phyloP scores from a whole-genome alignment of 1,139 yeast species.

The Torulaspora pretoriensis region DNA sequence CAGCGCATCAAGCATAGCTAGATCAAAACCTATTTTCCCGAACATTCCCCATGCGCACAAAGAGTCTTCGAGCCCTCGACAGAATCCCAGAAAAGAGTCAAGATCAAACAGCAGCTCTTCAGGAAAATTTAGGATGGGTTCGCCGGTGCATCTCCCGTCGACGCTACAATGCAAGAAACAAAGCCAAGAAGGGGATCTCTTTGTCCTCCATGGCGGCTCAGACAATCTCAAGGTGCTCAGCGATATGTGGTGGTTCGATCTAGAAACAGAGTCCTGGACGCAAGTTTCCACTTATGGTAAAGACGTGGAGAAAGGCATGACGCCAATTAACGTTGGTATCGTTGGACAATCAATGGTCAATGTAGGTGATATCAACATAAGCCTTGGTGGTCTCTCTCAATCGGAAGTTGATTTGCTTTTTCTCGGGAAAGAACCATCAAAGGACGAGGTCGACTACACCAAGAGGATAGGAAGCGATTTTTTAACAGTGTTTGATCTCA shows the following conservation, averaged over 20 bases:
- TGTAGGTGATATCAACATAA: constrained; percentile 25
- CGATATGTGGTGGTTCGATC: constrained; percentile 48
- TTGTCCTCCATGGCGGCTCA: constrained; percentile 48
- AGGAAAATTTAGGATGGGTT: constrained; percentile 3
- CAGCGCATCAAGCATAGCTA: constrained; percentile 6
- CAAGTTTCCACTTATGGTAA: constrained; percentile 26
- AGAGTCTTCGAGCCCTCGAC: constrained; percentile 8
- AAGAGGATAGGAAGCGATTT: constrained; percentile 17
- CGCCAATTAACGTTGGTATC: constrained; percentile 21
- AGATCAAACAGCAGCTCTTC: constrained; percentile 4
- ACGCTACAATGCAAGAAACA: constrained; percentile 1
- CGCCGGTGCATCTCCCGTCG: constrained; percentile 8
- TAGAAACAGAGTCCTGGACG: constrained; percentile 42
- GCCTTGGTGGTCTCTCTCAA: constrained; percentile 32
- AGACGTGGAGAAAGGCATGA: constrained; percentile 13
- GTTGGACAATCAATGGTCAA: constrained; percentile 32
- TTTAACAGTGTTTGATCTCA: constrained; percentile 25
- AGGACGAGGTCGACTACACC: constrained; percentile 7
- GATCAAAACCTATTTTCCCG: constrained; percentile 17
- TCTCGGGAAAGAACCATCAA: constrained; percentile 3
- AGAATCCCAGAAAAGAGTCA: constrained; percentile 8
- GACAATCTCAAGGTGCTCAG: constrained; percentile 39
- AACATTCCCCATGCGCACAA: constrained; percentile 20
- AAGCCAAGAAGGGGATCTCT: constrained; percentile 14
- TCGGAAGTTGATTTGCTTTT: constrained; percentile 23